phyloP scores from a whole-genome alignment of 352 stramenopile genomes.

The Pythium monospermum region DNA sequence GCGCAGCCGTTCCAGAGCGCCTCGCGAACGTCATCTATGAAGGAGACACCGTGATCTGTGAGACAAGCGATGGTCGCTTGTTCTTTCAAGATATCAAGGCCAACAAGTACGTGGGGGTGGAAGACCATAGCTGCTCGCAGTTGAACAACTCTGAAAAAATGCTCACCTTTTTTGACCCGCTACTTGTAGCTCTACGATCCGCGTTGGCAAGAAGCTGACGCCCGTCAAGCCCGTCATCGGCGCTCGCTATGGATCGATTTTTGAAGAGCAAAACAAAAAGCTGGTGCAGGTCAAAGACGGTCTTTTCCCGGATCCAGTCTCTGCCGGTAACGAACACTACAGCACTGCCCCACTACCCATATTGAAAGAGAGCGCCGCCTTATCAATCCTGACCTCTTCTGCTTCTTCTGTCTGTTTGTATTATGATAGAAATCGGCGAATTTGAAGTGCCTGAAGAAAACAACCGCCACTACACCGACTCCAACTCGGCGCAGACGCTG shows the following conservation, averaged over 20 bases:
- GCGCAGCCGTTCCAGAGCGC: conserved; percentile 18
- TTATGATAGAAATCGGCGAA: conserved; percentile 63
- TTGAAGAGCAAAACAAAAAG: conserved; percentile 82
- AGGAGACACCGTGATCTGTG: conserved; percentile 82
- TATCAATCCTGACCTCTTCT: too few relatives aligned
- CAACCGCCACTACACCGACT: conserved; percentile 83
- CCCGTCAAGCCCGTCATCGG: conserved; percentile 65
- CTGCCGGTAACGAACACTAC: conserved; percentile 44
- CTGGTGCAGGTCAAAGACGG: conserved; percentile 65
- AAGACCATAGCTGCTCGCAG: too few relatives aligned
- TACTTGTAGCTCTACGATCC: conserved; percentile 41
- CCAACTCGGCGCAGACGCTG: conserved; percentile 81
- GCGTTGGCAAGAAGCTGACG: conserved; percentile 78
- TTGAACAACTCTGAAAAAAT: background rate
- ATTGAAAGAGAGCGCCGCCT: too few relatives aligned
- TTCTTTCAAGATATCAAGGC: conserved; percentile 79
- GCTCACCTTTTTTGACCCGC: background rate
- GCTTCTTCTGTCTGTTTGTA: background rate
- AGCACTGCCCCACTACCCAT: too few relatives aligned
- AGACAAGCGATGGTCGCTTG: conserved; percentile 79
- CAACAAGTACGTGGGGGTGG: conserved; percentile 47
- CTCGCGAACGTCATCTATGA: conserved; percentile 78
- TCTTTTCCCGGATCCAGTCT: conserved; percentile 77
- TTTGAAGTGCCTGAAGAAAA: conserved; percentile 68
- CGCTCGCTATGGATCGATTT: conserved; percentile 73